Evolutionary conservation across 805 yeast genomes (phyloP).

Genomic region (Teunomyces panamensis): DNA sequence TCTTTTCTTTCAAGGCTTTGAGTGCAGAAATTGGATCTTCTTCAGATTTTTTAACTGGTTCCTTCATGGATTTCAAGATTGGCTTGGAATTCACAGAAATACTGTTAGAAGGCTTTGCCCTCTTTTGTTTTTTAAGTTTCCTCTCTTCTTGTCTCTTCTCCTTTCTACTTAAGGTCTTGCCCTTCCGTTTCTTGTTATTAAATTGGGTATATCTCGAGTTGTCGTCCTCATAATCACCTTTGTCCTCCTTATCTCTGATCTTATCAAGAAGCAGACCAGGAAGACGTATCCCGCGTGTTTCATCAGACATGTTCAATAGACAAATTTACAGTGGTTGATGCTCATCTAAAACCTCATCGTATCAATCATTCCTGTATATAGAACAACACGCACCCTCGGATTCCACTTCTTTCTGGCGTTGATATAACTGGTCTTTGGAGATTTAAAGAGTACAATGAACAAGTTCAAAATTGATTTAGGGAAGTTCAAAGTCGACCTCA

Average conservation of each 20-base stretch:
- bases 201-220: conserved; percentile 17
- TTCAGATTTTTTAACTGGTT: neutral
- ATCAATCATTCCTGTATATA: neutral
- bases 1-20: conserved; percentile 12
- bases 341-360: conserved; percentile 4
- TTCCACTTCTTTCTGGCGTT: neutral
- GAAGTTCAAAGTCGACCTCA: conserved; percentile 37
- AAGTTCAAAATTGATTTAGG: conserved; percentile 34
- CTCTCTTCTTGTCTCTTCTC: conserved; percentile 36
- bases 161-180: conserved; percentile 28
- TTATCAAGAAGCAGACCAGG: conserved; percentile 57
- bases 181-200: conserved; percentile 21
- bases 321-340: neutral
- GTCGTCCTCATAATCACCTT: conserved; percentile 43
- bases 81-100: neutral
- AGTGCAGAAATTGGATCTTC: conserved; percentile 14
- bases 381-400: neutral
- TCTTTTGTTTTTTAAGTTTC: conserved; percentile 29
- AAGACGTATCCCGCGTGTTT: conserved; percentile 47
- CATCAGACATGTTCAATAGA: conserved; percentile 7
- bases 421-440: neutral
- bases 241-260: conserved; percentile 39
- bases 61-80: conserved; percentile 1
- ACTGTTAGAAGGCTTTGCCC: conserved; percentile 6
- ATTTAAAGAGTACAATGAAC: conserved; percentile 19